Percentiles rank a stretch among this genome's conserved stretches.
Conservation (phyloP, 192 early-diverging fungal species). For the Backusella psychrophila region DNA sequence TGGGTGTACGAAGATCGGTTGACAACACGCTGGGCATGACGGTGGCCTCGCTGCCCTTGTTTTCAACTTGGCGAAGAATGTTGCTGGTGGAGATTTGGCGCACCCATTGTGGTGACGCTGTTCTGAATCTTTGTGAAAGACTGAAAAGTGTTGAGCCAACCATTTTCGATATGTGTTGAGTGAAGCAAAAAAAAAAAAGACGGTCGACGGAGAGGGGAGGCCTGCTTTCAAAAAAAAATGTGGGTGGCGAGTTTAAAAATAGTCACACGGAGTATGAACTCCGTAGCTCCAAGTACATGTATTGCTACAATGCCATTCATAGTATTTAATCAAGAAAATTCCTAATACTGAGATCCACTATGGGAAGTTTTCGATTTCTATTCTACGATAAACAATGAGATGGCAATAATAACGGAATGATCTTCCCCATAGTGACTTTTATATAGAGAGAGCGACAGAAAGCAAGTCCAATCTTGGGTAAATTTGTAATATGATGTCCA, state of each 20-base stretch:
- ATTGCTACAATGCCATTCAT: too few species aligned
- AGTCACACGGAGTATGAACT: neutral
- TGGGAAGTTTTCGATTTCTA: too few species aligned
- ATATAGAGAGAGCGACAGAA: too few species aligned
- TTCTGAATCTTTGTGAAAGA: conserved; percentile 6
- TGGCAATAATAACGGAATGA: too few species aligned
- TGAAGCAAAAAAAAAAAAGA: neutral
- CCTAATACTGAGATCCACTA: too few species aligned
- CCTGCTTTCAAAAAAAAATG: conserved; percentile 5
- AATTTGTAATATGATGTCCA: too few species aligned
- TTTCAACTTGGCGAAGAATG: neutral
- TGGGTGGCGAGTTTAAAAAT: neutral
- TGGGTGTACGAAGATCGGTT: conserved; percentile 7
- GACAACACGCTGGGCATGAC: conserved; percentile 17
- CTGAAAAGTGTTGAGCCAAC: neutral
- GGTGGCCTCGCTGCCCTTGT: neutral
- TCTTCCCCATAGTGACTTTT: too few species aligned
- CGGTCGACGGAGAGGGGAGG: neutral
- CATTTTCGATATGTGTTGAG: neutral
- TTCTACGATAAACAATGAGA: too few species aligned
- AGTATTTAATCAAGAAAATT: too few species aligned
- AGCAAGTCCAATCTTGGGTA: too few species aligned
- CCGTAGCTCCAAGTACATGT: too few species aligned
- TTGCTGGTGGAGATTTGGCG: conserved; percentile 1
- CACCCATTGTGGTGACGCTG: conserved; percentile 1